Percentiles rank a stretch among this genome's conserved stretches.
Conservation (phyloP, 1,284 basidiomycete species). For the Kwoniella shivajii region DNA sequence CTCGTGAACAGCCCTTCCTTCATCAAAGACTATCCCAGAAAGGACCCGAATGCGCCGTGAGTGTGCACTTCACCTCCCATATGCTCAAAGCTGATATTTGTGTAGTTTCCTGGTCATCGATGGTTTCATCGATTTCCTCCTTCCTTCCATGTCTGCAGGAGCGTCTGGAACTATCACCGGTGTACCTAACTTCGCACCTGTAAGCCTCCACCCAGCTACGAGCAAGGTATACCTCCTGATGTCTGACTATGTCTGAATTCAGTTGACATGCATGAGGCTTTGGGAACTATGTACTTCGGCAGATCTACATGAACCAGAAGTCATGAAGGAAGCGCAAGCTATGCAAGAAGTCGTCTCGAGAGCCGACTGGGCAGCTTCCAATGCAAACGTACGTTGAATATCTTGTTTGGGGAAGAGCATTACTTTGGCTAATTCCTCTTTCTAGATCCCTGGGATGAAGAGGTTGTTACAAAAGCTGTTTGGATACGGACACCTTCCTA, state of each 20-base stretch:
- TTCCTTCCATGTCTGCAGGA: neutral
- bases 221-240: neutral
- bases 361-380: neutral
- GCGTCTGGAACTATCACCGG: constrained; percentile 7
- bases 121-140: constrained; percentile 4
- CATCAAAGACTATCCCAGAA: neutral
- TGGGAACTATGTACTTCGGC: neutral
- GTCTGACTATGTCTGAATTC: neutral
- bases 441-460: neutral
- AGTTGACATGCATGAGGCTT: neutral
- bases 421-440: neutral
- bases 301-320: neutral
- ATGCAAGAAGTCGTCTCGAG: neutral
- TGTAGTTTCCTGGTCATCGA: constrained; percentile 6
- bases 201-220: neutral
- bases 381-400: neutral
- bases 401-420: neutral
- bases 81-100: no score
- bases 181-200: constrained; percentile 8
- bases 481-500: neutral
- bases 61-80: neutral
- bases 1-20: neutral
- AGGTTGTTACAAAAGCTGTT: neutral
- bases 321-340: neutral
- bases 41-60: neutral